Conservation (phyloP, 2,329 filamentous ascomycete species). For the Pseudopithomyces maydicus region DNA sequence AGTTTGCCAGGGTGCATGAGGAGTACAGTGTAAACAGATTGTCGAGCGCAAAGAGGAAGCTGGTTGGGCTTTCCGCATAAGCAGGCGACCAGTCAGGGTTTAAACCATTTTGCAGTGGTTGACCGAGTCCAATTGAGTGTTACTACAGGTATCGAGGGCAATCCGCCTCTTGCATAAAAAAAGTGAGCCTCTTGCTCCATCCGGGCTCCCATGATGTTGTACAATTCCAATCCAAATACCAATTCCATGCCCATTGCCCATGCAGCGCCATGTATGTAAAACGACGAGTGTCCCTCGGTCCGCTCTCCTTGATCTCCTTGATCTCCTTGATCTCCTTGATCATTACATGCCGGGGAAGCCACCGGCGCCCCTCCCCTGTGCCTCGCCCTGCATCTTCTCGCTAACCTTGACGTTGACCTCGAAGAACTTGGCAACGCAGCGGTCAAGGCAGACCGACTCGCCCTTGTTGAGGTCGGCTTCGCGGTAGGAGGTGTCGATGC, state of each 20-base stretch:
- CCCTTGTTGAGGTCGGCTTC: conserved; percentile 98
- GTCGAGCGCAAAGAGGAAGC: neutral
- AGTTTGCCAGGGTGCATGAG: neutral
- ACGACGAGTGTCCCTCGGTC: neutral
- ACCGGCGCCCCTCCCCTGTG: conserved; percentile 59
- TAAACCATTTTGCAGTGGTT: neutral
- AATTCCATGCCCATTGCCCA: neutral
- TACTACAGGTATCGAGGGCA: neutral
- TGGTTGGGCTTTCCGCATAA: neutral
- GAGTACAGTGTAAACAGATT: too few species aligned
- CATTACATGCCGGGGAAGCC: conserved; percentile 36
- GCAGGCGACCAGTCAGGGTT: neutral
- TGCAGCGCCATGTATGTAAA: conserved; percentile 4
- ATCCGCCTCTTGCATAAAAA: conserved; percentile 1
- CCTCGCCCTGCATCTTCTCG: conserved; percentile 93
- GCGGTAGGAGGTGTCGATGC: conserved; percentile 88
- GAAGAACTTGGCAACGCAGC: conserved; percentile 97
- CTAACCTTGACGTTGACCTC: conserved; percentile 98
- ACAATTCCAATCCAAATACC: neutral
- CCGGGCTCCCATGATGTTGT: conserved; percentile 2
- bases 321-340: too few species aligned
- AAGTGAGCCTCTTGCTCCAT: neutral
- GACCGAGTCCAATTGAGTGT: neutral
- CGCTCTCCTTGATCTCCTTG: too few species aligned
- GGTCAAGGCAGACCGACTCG: conserved; percentile 96